Evolutionary conservation across 768 basidiomycete species (phyloP).

Genomic region (Boletus sp.): DNA sequence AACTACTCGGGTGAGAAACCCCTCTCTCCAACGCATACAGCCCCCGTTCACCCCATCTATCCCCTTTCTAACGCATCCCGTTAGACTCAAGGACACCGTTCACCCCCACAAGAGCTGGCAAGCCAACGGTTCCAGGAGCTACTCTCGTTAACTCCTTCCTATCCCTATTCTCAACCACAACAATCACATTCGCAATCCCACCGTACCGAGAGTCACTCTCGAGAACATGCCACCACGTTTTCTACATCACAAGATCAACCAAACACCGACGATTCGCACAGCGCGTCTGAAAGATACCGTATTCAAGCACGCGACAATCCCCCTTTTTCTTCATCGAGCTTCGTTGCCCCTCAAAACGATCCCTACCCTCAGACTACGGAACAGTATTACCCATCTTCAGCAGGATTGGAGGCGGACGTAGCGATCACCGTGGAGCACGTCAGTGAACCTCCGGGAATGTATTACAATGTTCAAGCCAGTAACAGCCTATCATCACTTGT

Average conservation of each 20-base stretch:
- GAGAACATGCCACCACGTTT: not conserved
- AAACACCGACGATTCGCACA: not conserved
- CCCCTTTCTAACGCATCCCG: not conserved
- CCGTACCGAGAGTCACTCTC: not conserved
- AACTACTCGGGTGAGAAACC: constrained; percentile 3
- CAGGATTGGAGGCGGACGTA: constrained; percentile 1
- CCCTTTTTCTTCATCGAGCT: constrained; percentile 7
- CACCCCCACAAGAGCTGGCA: constrained; percentile 8
- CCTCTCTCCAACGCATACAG: not conserved
- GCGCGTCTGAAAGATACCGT: not conserved
- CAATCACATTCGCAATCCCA: not conserved
- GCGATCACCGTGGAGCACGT: constrained; percentile 20
- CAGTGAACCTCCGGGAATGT: constrained; percentile 4
- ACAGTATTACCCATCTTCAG: constrained; percentile 3
- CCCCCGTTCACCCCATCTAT: no score
- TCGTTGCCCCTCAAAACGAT: not conserved
- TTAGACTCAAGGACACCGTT: constrained; percentile 1
- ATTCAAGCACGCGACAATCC: not conserved
- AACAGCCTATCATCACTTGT: constrained; percentile 26
- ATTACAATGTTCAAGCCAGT: constrained; percentile 13
- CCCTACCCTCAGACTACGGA: constrained; percentile 4
- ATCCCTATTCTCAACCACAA: not conserved
- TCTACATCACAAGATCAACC: not conserved
- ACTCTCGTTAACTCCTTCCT: constrained; percentile 11
- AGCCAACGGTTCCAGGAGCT: constrained; percentile 26